phyloP scores from a whole-genome alignment of 805 yeast species.

The Jamesozyma piceae region DNA sequence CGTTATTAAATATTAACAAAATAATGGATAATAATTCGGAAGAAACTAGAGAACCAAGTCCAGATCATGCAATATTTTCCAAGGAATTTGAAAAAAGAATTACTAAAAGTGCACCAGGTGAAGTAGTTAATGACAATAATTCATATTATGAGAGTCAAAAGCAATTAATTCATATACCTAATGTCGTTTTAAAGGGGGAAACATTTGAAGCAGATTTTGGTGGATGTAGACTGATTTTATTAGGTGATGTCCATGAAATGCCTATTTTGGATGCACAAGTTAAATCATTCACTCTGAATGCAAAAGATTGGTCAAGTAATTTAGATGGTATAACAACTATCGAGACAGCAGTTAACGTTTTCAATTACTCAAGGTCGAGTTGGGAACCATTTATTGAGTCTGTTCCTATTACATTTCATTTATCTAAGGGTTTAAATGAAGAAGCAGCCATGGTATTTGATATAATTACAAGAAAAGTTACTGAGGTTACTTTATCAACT shows the following conservation, averaged over 20 bases:
- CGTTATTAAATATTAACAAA: conserved; percentile 29
- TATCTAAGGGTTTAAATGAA: conserved; percentile 40
- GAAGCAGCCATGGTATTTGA: conserved; percentile 49
- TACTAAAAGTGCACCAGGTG: conserved; percentile 58
- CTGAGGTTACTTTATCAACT: conserved; percentile 75
- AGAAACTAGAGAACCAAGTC: not conserved
- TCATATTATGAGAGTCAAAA: not conserved
- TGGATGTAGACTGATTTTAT: conserved; percentile 70
- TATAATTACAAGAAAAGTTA: conserved; percentile 61
- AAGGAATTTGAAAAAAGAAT: conserved; percentile 55
- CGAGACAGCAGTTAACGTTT: conserved; percentile 62
- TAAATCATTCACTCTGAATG: conserved; percentile 56
- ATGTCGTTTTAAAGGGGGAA: conserved; percentile 55
- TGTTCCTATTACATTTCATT: conserved; percentile 70
- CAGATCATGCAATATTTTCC: conserved; percentile 31
- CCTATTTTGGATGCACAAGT: conserved; percentile 75
- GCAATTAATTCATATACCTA: conserved; percentile 3
- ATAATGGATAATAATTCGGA: conserved; percentile 7
- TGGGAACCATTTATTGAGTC: conserved; percentile 95
- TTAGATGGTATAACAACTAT: conserved; percentile 58
- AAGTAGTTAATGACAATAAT: conserved; percentile 6
- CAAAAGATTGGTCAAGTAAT: conserved; percentile 81
- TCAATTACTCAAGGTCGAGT: conserved; percentile 78
- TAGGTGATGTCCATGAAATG: conserved; percentile 85
- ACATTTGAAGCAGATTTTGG: conserved; percentile 54